A percentile compares a stretch with the other conserved stretches of the same genome.
Evolutionary conservation across 148 eudicot species (phyloP).

Genomic region (Camellia lanceoleosa): DNA sequence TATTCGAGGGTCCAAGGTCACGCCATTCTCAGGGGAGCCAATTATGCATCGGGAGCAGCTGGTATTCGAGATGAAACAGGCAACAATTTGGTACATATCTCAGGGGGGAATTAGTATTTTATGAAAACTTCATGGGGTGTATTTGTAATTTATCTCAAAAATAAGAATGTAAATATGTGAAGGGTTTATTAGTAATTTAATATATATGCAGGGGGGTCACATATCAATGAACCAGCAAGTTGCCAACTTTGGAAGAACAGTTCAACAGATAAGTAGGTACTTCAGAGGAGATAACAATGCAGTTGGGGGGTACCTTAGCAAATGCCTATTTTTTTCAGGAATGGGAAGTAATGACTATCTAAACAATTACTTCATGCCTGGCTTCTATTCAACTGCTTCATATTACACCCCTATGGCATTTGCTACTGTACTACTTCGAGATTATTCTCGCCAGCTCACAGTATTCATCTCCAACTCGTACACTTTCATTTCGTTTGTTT

Average conservation of each 20-base stretch:
- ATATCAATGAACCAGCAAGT: conserved; percentile 70
- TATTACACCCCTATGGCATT: conserved; percentile 52
- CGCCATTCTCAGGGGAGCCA: conserved; percentile 45
- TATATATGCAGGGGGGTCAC: conserved; percentile 57
- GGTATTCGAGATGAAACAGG: conserved; percentile 89
- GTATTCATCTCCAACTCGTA: conserved; percentile 23
- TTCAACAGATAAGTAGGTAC: conserved; percentile 41
- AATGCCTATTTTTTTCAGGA: conserved; percentile 65
- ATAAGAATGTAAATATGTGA: too few relatives aligned
- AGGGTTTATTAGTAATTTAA: background rate
- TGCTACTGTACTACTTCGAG: conserved; percentile 63
- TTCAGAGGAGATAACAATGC: conserved; percentile 51
- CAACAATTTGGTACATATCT: conserved; percentile 56
- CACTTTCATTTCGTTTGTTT: too few relatives aligned
- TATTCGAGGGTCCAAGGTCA: conserved; percentile 45
- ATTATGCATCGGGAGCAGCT: conserved; percentile 87
- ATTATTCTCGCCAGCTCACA: conserved; percentile 65
- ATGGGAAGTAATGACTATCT: conserved; percentile 93
- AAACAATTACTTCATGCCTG: conserved; percentile 84
- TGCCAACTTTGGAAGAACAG: conserved; percentile 51
- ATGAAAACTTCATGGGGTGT: too few relatives aligned
- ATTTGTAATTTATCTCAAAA: too few relatives aligned
- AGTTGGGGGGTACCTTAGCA: conserved; percentile 45
- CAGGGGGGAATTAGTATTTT: too few relatives aligned
- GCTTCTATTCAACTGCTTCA: conserved; percentile 46